Conservation (phyloP, 169 alveolate species). For the Eimeria acervulina region DNA sequence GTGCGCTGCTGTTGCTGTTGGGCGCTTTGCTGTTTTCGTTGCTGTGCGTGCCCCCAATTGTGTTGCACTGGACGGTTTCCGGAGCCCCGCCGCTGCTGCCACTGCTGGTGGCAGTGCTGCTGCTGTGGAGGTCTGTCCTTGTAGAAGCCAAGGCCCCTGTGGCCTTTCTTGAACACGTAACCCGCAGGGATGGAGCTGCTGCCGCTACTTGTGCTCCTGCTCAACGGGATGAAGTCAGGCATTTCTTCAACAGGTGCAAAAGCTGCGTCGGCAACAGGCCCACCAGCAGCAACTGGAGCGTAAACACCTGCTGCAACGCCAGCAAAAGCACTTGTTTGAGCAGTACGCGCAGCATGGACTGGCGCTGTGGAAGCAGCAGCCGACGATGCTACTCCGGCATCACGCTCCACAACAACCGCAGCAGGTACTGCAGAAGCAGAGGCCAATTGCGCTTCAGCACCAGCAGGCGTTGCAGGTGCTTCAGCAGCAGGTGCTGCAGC, state of each 20-base stretch:
- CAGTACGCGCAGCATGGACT: slow-evolving; percentile 12
- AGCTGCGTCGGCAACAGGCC: not conserved
- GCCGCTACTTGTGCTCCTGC: not conserved
- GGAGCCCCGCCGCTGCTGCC: not conserved
- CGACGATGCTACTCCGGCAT: not conserved
- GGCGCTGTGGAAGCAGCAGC: not conserved
- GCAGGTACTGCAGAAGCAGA: not conserved
- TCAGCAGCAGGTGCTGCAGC: not conserved
- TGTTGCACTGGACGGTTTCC: not conserved
- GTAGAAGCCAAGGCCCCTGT: slow-evolving; percentile 11
- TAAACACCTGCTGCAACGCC: not conserved
- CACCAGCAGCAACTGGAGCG: not conserved
- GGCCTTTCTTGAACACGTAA: slow-evolving; percentile 26
- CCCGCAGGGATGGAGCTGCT: slow-evolving; percentile 27
- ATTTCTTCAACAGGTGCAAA: not conserved
- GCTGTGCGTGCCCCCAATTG: not conserved
- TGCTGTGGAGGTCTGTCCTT: slow-evolving; percentile 42
- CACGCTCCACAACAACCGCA: not conserved
- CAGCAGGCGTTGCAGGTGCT: slow-evolving; percentile 1
- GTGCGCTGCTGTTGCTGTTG: not conserved
- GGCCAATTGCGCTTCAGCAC: not conserved
- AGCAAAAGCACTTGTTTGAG: not conserved
- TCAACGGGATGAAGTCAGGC: slow-evolving; percentile 47
- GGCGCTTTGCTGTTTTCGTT: not conserved
- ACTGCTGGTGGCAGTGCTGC: not conserved